phyloP scores from a whole-genome alignment of 495 filamentous ascomycete genomes.

The Trypethelium eluteriae region DNA sequence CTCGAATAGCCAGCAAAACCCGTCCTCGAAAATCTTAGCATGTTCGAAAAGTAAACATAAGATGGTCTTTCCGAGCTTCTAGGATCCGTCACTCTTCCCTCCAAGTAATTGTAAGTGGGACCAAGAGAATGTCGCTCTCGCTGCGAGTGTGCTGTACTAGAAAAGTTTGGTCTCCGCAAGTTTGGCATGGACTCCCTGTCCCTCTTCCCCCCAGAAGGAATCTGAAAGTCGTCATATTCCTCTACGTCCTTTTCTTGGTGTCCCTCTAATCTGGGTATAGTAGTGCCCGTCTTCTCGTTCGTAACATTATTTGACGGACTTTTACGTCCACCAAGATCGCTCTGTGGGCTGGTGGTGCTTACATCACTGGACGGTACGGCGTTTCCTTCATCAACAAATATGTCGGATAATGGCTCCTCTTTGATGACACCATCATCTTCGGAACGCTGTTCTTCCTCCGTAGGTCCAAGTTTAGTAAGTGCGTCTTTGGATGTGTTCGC shows the following conservation, averaged over 20 bases:
- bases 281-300: not conserved
- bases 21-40: constrained; percentile 2
- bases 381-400: not conserved
- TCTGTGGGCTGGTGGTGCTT: not conserved
- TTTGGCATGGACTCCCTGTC: not conserved
- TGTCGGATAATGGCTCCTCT: not conserved
- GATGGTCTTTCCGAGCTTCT: not conserved
- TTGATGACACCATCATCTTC: not conserved
- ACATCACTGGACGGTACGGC: not conserved
- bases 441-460: not conserved
- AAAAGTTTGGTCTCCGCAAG: not conserved
- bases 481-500: too few relatives aligned
- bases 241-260: too few relatives aligned
- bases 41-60: constrained; percentile 9
- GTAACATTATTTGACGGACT: not conserved
- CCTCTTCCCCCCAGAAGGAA: too few relatives aligned
- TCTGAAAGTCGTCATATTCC: too few relatives aligned
- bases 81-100: not conserved
- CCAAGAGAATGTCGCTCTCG: not conserved
- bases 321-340: not conserved
- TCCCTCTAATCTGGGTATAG: not conserved
- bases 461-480: not conserved
- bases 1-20: not conserved
- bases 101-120: not conserved
- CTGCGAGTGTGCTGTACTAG: not conserved